Percentiles rank a stretch among this genome's conserved stretches.
phyloP scores from a whole-genome alignment of 495 filamentous ascomycete genomes.

The Recurvomyces mirabilis region DNA sequence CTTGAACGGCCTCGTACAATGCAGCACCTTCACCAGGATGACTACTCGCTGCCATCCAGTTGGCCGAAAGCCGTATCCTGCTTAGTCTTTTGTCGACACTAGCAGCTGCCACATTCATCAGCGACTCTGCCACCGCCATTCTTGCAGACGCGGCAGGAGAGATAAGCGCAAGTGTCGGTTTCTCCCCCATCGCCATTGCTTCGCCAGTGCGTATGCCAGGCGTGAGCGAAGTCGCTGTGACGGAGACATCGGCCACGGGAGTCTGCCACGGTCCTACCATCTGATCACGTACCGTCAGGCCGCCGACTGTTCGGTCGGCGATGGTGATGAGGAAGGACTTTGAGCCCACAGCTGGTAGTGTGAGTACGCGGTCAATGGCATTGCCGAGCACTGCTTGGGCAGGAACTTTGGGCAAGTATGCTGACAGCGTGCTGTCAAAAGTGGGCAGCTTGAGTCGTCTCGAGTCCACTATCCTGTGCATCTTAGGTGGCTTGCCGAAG shows the following conservation, averaged over 20 bases:
- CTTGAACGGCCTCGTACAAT: constrained; percentile 87
- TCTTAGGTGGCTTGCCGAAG: constrained; percentile 82
- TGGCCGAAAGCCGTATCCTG: constrained; percentile 78
- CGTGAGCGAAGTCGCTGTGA: constrained; percentile 72
- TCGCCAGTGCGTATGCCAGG: constrained; percentile 69
- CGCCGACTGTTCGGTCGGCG: constrained; percentile 82
- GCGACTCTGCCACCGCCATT: constrained; percentile 91
- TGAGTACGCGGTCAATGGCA: constrained; percentile 69
- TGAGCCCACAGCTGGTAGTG: constrained; percentile 78
- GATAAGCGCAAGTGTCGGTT: constrained; percentile 79
- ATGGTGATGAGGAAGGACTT: constrained; percentile 98
- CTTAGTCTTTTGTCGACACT: constrained; percentile 65
- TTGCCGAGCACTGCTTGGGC: constrained; percentile 57
- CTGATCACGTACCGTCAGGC: constrained; percentile 79
- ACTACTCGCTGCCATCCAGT: constrained; percentile 96
- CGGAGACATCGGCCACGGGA: constrained; percentile 87
- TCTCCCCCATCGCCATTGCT: constrained; percentile 96
- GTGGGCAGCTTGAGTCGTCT: constrained; percentile 53
- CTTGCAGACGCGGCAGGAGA: constrained; percentile 84
- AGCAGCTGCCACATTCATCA: constrained; percentile 85
- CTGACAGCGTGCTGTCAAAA: constrained; percentile 58
- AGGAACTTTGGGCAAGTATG: constrained; percentile 51
- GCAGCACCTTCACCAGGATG: constrained; percentile 90
- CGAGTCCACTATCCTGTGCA: constrained; percentile 68
- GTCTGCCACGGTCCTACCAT: constrained; percentile 96